These are phyloP conservation scores for Debaryomycetaceae sp. DNA, from an alignment of 1,139 yeast genomes.

Conservation along the genomic window DNA sequence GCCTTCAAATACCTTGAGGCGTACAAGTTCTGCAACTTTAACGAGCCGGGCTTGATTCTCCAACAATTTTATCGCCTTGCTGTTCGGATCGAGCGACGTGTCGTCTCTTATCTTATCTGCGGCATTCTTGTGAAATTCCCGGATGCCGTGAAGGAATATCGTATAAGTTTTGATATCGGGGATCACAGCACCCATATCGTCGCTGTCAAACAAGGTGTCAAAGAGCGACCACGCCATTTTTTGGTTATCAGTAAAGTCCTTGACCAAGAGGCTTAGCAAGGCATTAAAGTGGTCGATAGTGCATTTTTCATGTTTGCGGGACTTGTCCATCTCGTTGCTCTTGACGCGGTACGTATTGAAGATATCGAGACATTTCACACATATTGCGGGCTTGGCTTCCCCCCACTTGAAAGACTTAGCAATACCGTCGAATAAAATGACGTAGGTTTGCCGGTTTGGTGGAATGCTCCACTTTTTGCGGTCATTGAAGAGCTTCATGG, in stretches of 20 bases:
- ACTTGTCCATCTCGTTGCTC: constrained; percentile 1
- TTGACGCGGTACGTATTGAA: constrained; percentile 12
- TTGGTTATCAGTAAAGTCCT: constrained; percentile 23
- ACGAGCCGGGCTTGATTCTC: constrained; percentile 20
- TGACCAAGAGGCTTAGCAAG: constrained; percentile 23
- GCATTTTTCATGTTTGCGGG: constrained; percentile 5
- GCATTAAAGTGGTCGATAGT: constrained; percentile 28
- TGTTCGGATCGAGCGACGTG: constrained; percentile 8
- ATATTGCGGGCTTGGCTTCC: constrained; percentile 11
- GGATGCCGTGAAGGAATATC: constrained; percentile 28
- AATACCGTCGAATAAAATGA: constrained; percentile 48
- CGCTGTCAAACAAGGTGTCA: constrained; percentile 15
- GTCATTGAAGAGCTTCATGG: constrained; percentile 38
- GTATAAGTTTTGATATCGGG: constrained; percentile 32
- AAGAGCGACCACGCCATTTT: constrained; percentile 30
- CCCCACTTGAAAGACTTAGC: constrained; percentile 33
- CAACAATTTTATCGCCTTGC: constrained; percentile 14
- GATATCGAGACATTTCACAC: constrained; percentile 13
- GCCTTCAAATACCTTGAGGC: constrained; percentile 15
- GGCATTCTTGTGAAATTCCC: constrained; percentile 10
- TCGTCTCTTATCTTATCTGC: constrained; percentile 10
- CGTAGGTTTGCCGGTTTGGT: constrained; percentile 41
- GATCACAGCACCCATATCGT: constrained; percentile 8
- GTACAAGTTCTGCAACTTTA: constrained; percentile 17
- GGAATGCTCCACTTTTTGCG: constrained; percentile 53